Evolutionary conservation across 441 rosid genomes (phyloP).

Genomic region (Jatropha multifida): DNA sequence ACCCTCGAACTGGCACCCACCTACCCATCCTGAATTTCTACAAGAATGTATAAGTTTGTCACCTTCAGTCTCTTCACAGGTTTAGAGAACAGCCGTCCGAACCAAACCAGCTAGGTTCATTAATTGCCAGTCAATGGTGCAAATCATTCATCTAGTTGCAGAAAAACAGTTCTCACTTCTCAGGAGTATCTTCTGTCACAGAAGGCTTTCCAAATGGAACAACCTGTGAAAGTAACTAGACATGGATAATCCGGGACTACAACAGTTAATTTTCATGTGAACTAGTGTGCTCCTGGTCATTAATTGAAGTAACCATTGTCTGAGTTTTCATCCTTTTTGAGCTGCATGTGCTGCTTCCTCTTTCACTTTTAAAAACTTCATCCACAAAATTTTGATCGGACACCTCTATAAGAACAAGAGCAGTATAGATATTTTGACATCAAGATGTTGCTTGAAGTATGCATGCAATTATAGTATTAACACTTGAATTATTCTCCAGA

Average conservation of each 20-base stretch:
- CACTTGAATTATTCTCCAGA: background rate
- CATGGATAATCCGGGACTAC: background rate
- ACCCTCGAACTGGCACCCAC: background rate
- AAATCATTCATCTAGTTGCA: constrained; percentile 5
- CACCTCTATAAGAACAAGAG: constrained; percentile 44
- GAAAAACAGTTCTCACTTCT: constrained; percentile 10
- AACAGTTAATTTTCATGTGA: background rate
- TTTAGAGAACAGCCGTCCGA: background rate
- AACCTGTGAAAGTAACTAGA: constrained; percentile 26
- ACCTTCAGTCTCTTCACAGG: constrained; percentile 7
- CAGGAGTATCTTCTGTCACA: constrained; percentile 3
- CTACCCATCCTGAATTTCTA: background rate
- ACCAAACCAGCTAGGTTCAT: constrained; percentile 15
- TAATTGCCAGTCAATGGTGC: constrained; percentile 1
- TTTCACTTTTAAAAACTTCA: constrained; percentile 30
- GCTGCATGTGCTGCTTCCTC: constrained; percentile 27
- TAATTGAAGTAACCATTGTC: constrained; percentile 18
- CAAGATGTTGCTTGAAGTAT: background rate
- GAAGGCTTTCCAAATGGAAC: constrained; percentile 29
- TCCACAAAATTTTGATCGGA: constrained; percentile 83
- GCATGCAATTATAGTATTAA: background rate
- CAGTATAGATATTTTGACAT: background rate
- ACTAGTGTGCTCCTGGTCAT: constrained; percentile 33
- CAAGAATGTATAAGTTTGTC: background rate
- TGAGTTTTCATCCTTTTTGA: constrained; percentile 36